Conservation (phyloP, 768 basidiomycete species). For the Cantharellus cinnabarinus region DNA sequence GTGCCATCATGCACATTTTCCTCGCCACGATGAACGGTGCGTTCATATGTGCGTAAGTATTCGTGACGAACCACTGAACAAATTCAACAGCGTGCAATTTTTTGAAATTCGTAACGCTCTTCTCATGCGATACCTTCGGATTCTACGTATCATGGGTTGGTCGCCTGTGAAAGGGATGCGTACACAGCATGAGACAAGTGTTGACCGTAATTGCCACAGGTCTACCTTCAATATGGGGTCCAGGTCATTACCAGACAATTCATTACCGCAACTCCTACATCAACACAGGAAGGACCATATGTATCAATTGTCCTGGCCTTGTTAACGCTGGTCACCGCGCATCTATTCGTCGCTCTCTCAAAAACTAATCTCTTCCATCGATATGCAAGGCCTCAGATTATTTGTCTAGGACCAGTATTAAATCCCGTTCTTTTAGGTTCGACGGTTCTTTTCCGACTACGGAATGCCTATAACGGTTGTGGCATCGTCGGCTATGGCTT, state of each 20-base stretch:
- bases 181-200: neutral
- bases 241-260: constrained; percentile 69
- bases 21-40: constrained; percentile 60
- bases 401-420: constrained; percentile 50
- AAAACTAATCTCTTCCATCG: constrained; percentile 47
- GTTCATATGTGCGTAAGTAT: constrained; percentile 10
- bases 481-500: constrained; percentile 54
- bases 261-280: constrained; percentile 11
- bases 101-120: constrained; percentile 69
- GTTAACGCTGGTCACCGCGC: constrained; percentile 53
- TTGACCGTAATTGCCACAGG: constrained; percentile 13
- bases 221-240: constrained; percentile 69
- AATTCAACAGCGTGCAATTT: constrained; percentile 50
- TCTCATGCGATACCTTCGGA: constrained; percentile 82
- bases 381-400: constrained; percentile 60
- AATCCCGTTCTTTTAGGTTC: neutral
- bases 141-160: constrained; percentile 76
- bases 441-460: neutral
- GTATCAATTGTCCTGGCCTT: constrained; percentile 56
- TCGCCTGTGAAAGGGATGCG: constrained; percentile 6
- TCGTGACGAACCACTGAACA: neutral
- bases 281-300: constrained; percentile 27
- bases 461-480: constrained; percentile 23
- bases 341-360: constrained; percentile 51
- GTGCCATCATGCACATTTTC: constrained; percentile 66